Percentiles rank a stretch among this genome's conserved stretches.
Evolutionary conservation across 2,329 filamentous ascomycete species (phyloP).

Genomic region (Capronia epimyces): DNA sequence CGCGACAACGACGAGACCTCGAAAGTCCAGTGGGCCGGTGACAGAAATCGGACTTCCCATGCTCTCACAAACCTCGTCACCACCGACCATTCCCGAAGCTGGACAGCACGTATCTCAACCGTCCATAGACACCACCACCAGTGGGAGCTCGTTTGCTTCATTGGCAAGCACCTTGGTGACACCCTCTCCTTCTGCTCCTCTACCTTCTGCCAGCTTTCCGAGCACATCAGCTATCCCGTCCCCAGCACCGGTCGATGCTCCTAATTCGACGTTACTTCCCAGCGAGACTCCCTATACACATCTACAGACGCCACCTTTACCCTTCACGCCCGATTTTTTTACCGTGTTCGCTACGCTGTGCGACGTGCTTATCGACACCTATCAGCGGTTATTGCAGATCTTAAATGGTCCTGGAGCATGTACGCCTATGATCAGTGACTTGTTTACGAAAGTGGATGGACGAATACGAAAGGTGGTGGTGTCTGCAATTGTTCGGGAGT

Average conservation of each 20-base stretch:
- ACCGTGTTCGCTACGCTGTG: conserved; percentile 94
- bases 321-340: conserved; percentile 95
- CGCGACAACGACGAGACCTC: conserved; percentile 51
- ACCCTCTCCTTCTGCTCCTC: conserved; percentile 31
- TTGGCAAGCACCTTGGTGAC: conserved; percentile 31
- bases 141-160: conserved; percentile 38
- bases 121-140: conserved; percentile 42
- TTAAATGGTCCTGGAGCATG: conserved; percentile 71
- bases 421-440: conserved; percentile 64
- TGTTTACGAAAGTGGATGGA: conserved; percentile 84
- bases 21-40: conserved; percentile 40
- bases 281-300: conserved; percentile 57
- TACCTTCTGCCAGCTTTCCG: conserved; percentile 34
- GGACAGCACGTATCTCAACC: conserved; percentile 23
- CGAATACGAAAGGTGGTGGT: conserved; percentile 84
- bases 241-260: conserved; percentile 48
- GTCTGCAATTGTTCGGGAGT: conserved; percentile 80
- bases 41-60: conserved; percentile 55
- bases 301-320: conserved; percentile 82
- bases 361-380: conserved; percentile 90
- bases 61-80: conserved; percentile 23
- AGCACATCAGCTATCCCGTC: conserved; percentile 46
- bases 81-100: conserved; percentile 20
- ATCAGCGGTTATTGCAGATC: conserved; percentile 69
- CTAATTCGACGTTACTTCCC: conserved; percentile 26